phyloP scores from a whole-genome alignment of 495 filamentous ascomycete genomes.

The Penicillium bovifimosum region DNA sequence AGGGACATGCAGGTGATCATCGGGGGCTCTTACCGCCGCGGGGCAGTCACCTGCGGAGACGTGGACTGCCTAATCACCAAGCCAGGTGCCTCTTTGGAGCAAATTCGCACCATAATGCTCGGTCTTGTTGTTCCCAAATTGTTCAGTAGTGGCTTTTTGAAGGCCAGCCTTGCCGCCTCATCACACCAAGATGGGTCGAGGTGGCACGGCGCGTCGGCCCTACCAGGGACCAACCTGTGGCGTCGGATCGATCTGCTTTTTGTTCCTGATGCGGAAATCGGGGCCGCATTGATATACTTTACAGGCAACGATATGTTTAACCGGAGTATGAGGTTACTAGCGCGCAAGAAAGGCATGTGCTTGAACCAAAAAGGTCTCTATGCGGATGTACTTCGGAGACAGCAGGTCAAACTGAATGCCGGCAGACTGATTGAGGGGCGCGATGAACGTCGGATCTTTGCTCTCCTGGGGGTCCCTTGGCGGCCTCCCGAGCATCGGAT shows the following conservation, averaged over 20 bases:
- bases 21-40: conserved; percentile 82
- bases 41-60: conserved; percentile 66
- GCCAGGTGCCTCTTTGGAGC: conserved; percentile 46
- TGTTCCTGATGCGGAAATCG: conserved; percentile 74
- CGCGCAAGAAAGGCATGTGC: conserved; percentile 77
- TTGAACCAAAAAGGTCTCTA: conserved; percentile 84
- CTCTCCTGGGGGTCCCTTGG: conserved; percentile 82
- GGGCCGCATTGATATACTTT: conserved; percentile 90
- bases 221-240: conserved; percentile 57
- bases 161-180: conserved; percentile 45
- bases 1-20: conserved; percentile 61
- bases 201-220: conserved; percentile 82
- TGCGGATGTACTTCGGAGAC: conserved; percentile 62
- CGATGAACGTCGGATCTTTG: conserved; percentile 81
- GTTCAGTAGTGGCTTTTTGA: conserved; percentile 55
- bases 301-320: conserved; percentile 98
- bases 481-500: conserved; percentile 74
- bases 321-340: conserved; percentile 75
- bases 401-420: conserved; percentile 58
- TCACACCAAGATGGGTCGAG: conserved; percentile 52
- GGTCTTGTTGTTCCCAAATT: conserved; percentile 59
- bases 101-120: conserved; percentile 60
- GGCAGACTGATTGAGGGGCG: conserved; percentile 69
- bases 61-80: conserved; percentile 86
- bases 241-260: conserved; percentile 82